phyloP scores from a whole-genome alignment of 75 land plant genomes.

The Picea glauca region DNA sequence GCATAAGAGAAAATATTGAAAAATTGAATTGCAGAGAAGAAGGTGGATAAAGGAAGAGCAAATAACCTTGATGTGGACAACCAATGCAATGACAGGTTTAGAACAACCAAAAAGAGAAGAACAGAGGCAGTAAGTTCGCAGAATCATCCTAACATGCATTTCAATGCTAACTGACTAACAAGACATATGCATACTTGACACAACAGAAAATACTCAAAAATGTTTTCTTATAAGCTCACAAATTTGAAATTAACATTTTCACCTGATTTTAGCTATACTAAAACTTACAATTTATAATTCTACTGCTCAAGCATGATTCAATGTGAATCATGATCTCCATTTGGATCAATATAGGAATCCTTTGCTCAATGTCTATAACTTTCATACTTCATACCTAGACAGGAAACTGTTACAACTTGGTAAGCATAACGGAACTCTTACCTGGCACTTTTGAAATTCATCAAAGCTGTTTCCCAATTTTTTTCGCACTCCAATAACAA shows the following conservation, averaged over 20 bases:
- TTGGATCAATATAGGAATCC: background rate
- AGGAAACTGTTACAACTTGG: background rate
- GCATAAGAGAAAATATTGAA: background rate
- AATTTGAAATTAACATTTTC: too few relatives aligned
- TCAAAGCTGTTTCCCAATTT: constrained; percentile 84
- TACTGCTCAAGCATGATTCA: background rate
- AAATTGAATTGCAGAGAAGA: background rate
- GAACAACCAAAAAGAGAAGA: background rate
- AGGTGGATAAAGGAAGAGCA: background rate
- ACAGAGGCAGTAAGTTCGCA: background rate
- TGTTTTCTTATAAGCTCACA: too few relatives aligned
- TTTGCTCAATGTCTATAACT: background rate
- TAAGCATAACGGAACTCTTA: constrained; percentile 17
- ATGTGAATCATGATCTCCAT: background rate
- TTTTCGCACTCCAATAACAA: constrained; percentile 85
- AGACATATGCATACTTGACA: too few relatives aligned
- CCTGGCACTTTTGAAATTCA: constrained; percentile 85
- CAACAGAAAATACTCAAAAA: too few relatives aligned
- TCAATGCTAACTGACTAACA: background rate
- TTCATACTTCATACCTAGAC: background rate
- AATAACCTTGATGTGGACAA: background rate
- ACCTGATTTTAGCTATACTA: too few relatives aligned
- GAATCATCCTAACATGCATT: background rate
- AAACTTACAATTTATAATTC: background rate
- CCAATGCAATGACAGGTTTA: background rate